Evolutionary conservation across 2,329 filamentous ascomycete genomes (phyloP), one percentile per base, ranked within the genome.

Genomic region (Apiospora malaysiana): DNA sequence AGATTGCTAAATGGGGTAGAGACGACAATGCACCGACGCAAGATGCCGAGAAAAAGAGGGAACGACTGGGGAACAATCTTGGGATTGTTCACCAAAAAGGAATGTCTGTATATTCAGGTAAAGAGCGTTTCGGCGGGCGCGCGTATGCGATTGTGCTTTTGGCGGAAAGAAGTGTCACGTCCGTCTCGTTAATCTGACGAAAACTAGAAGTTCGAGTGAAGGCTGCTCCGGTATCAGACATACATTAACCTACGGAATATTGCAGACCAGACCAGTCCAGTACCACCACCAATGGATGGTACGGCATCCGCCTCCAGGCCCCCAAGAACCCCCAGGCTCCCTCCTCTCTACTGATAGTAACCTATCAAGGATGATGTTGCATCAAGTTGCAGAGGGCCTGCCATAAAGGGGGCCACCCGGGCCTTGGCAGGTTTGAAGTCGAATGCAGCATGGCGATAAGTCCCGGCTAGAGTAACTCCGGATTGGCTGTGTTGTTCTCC

Each of bases 111-210:
- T 47, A 63, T 37, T 63, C 56, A 21, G 56, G 32, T 63, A 63
- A 40, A 63, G 56, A 63, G 18, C 56, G 56, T 63, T 40, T 63
- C 32, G 21, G 56, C 18, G 56, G 32, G 56, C 45, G 45, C 56
- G 56, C 56, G 56, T 40, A 63, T n/a, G 56, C 56, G 56, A 10
- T 40, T n/a, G 56, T 63, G 56, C 37, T 40, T 32, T 63, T 63
- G 56, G 56, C 40, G 56, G 21, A 40, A 63, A 63, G 27, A 32
- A 40, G 42, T n/a, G 56, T 63, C 56, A 45, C 40, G 40, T 43
- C 65, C 65, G 65, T 46, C 43, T 67, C 40, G 27, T 67, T 25
- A 67, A 67, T 67, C 65, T 67, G 42, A 63, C 56, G 56, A 63
- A 63, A 40, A 21, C 40, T 40, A 6, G 32, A 63, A 63, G 56